A percentile compares a stretch with the other conserved stretches of the same genome.
phyloP scores from a whole-genome alignment of 495 filamentous ascomycete species.

The Daldinia vernicosa region DNA sequence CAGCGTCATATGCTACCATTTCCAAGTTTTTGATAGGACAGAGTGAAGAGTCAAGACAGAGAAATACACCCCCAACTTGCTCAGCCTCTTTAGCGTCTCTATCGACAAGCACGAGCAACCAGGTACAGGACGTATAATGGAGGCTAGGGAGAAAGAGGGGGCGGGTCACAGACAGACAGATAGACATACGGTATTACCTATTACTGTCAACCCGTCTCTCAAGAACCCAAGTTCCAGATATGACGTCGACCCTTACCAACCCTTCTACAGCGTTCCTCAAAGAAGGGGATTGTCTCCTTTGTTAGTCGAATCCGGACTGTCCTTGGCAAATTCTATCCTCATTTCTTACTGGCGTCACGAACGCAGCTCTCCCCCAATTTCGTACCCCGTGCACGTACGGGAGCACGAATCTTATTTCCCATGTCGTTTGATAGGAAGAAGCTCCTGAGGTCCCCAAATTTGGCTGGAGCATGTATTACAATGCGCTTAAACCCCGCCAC shows the following conservation, averaged over 20 bases:
- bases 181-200: not conserved
- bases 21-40: constrained; percentile 41
- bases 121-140: constrained; percentile 15
- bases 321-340: constrained; percentile 2
- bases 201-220: not conserved
- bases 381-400: not conserved
- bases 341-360: constrained; percentile 33
- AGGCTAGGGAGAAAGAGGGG: constrained; percentile 11
- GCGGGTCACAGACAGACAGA: not conserved
- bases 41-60: constrained; percentile 9
- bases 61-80: constrained; percentile 25
- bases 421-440: not conserved
- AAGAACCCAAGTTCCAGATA: constrained; percentile 15
- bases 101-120: constrained; percentile 18
- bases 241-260: constrained; percentile 29
- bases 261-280: not conserved
- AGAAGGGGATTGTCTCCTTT: constrained; percentile 2
- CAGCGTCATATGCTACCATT: constrained; percentile 40
- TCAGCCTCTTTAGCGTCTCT: constrained; percentile 23
- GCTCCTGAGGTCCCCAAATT: constrained; percentile 3
- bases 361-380: constrained; percentile 8
- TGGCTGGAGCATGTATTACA: not conserved
- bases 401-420: constrained; percentile 2
- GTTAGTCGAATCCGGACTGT: constrained; percentile 14
- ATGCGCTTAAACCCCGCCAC: constrained; percentile 20